Percentiles rank a stretch among this genome's conserved stretches.
Conservation (phyloP, 108 stramenopile species). For the Skeletonema tropicum region DNA sequence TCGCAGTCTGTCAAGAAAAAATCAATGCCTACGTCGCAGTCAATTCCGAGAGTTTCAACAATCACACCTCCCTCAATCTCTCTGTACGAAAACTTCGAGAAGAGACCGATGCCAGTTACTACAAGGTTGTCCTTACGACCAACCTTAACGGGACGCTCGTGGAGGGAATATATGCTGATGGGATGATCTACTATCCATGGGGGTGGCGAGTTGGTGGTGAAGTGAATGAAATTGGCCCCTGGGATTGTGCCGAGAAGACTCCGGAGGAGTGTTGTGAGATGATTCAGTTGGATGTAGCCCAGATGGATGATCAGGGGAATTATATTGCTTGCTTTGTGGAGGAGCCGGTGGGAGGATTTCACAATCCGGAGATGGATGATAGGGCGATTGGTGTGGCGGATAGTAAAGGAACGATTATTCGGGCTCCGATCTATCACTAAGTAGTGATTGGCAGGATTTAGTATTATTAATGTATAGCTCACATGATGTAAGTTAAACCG, state of each 20-base stretch:
- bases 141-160: constrained; percentile 6
- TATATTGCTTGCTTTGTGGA: constrained; percentile 35
- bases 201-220: constrained; percentile 22
- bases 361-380: constrained; percentile 32
- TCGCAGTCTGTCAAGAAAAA: constrained; percentile 10
- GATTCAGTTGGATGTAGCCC: constrained; percentile 21
- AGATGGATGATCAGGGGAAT: constrained; percentile 30
- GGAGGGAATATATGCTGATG: constrained; percentile 21
- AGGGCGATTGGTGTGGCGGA: constrained; percentile 25
- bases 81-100: constrained; percentile 21
- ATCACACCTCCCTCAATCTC: constrained; percentile 2
- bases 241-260: constrained; percentile 14
- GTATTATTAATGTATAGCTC: not conserved
- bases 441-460: not conserved
- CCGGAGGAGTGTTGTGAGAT: constrained; percentile 25
- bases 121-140: constrained; percentile 28
- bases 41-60: not conserved
- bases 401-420: constrained; percentile 3
- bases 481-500: not conserved
- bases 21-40: constrained; percentile 5
- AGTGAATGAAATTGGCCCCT: constrained; percentile 14
- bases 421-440: constrained; percentile 23
- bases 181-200: constrained; percentile 36
- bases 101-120: constrained; percentile 26
- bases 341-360: constrained; percentile 26